phyloP scores from a whole-genome alignment of 2,329 filamentous ascomycete species.

The Fusarium luffae region DNA sequence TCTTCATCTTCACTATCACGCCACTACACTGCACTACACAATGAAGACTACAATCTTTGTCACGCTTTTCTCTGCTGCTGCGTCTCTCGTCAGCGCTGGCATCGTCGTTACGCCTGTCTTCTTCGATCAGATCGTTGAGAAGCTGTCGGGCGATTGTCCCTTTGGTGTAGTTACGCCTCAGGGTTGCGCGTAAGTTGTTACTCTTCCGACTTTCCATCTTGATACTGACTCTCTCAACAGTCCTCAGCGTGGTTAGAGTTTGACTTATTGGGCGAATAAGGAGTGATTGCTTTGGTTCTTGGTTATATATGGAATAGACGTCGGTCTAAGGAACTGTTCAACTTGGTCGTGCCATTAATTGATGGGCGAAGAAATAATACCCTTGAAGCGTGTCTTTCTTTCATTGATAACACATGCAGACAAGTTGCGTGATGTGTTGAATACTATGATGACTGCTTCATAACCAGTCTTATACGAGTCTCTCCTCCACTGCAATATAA shows the following conservation, averaged over 20 bases:
- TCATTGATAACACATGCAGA: not conserved
- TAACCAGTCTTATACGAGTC: not conserved
- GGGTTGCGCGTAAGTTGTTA: conserved; percentile 65
- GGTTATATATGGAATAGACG: not conserved
- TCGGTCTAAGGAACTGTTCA: not conserved
- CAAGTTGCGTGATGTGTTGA: not conserved
- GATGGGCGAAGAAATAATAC: not conserved
- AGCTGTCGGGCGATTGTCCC: conserved; percentile 62
- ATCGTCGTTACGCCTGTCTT: conserved; percentile 67
- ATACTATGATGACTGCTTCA: not conserved
- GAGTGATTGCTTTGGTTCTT: not conserved
- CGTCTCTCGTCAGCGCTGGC: conserved; percentile 61
- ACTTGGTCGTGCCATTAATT: not conserved
- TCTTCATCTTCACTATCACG: conserved; percentile 2
- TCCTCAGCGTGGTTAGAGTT: conserved; percentile 33
- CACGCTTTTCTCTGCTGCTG: conserved; percentile 56
- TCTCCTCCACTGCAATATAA: not conserved
- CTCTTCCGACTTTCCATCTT: not conserved
- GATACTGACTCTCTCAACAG: conserved; percentile 16
- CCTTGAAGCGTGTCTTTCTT: not conserved
- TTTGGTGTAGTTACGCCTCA: conserved; percentile 66
- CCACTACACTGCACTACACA: conserved; percentile 34
- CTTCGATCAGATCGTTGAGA: conserved; percentile 62
- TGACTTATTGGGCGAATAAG: not conserved
- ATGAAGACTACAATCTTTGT: conserved; percentile 48